Percentiles rank a stretch among this genome's conserved stretches.
Evolutionary conservation across 257 asterid genomes (phyloP).

Genomic region (Przewalskia tangutica): DNA sequence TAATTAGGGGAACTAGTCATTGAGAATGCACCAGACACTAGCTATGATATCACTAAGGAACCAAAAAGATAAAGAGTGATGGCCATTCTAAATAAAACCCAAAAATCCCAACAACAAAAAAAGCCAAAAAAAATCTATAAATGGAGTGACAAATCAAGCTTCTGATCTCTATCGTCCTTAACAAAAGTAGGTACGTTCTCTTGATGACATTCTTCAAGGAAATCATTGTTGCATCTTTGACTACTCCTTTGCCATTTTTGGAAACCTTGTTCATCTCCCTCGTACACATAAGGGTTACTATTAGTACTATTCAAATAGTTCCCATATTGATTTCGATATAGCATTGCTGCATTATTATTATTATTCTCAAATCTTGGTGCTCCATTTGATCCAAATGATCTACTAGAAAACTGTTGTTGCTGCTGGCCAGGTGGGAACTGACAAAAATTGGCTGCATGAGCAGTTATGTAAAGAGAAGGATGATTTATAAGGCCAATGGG

Average conservation of each 20-base stretch:
- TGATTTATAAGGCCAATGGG: slow-evolving; percentile 38
- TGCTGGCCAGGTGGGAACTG: slow-evolving; percentile 7
- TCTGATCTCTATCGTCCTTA: slow-evolving; percentile 26
- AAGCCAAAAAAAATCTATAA: slow-evolving; percentile 19
- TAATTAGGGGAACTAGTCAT: not conserved
- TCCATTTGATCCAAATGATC: slow-evolving; percentile 19
- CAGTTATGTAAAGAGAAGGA: slow-evolving; percentile 39
- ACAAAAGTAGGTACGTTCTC: not conserved
- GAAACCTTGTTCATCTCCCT: slow-evolving; percentile 32
- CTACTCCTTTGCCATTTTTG: not conserved
- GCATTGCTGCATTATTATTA: not conserved
- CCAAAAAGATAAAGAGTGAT: not conserved
- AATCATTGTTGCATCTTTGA: slow-evolving; percentile 6
- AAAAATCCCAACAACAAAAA: not conserved
- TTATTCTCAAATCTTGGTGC: slow-evolving; percentile 32
- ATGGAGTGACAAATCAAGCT: slow-evolving; percentile 80
- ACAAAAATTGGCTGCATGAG: slow-evolving; percentile 47
- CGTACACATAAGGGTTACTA: not conserved
- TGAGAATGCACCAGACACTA: not conserved
- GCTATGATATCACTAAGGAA: not conserved
- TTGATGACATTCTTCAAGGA: slow-evolving; percentile 10
- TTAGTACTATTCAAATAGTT: slow-evolving; percentile 7
- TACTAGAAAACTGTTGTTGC: too few relatives aligned
- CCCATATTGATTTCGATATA: slow-evolving; percentile 4
- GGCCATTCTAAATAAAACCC: not conserved